Evolutionary conservation across 106 monocot genomes (phyloP).

Genomic region (Posidonia australis): DNA sequence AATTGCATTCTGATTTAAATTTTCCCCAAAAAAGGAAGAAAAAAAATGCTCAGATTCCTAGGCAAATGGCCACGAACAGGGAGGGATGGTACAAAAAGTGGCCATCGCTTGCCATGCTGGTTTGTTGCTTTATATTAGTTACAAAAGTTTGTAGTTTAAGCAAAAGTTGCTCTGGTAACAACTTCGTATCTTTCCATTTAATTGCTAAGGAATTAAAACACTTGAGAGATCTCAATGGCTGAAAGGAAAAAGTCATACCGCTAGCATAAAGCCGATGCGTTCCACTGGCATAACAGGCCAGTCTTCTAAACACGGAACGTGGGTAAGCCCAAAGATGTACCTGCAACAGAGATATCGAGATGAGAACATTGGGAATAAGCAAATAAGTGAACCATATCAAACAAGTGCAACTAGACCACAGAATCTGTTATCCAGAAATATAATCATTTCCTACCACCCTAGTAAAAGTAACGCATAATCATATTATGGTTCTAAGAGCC

Average conservation of each 20-base stretch:
- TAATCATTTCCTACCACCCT: too few relatives aligned
- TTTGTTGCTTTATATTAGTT: background rate
- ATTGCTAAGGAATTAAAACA: background rate
- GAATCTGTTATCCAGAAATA: too few relatives aligned
- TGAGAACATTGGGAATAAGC: background rate
- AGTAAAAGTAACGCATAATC: too few relatives aligned
- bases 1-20: background rate
- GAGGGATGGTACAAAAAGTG: too few relatives aligned
- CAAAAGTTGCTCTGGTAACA: too few relatives aligned
- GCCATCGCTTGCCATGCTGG: background rate
- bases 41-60: too few relatives aligned
- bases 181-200: background rate
- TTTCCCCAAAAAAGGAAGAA: too few relatives aligned
- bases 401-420: too few relatives aligned
- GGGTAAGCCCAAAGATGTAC: slow-evolving; percentile 94
- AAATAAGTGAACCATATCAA: background rate
- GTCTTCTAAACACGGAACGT: slow-evolving; percentile 89
- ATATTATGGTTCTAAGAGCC: too few relatives aligned
- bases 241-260: slow-evolving; percentile 36
- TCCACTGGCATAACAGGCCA: slow-evolving; percentile 99
- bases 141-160: too few relatives aligned
- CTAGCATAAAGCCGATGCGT: slow-evolving; percentile 81
- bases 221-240: background rate
- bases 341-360: slow-evolving; percentile 23
- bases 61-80: too few relatives aligned